Base-by-base conservation (phyloP, 2,329 filamentous ascomycete species). In the Plectosphaerella cucumerina region DNA sequence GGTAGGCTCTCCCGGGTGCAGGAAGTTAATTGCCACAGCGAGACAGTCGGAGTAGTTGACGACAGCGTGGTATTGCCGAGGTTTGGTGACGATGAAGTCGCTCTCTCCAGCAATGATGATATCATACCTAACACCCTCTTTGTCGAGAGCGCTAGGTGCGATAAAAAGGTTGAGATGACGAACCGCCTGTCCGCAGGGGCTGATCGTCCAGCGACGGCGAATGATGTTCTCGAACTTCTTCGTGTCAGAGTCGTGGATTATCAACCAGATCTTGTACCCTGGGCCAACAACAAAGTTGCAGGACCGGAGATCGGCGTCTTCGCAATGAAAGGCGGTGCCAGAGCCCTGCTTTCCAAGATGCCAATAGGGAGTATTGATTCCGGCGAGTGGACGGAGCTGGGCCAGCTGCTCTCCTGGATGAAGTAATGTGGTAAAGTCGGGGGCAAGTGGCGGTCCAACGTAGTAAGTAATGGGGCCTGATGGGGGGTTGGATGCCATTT, bases 21-120 rank as follows among this genome's bases (percentile, higher is more conserved):
- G n/a, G 44, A 49, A 52, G 37, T 52, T 52, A 33, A 50, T 50
- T n/a, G 48, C 33, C 23, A 46, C 46, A 10, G 48, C 41, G 43
- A 50, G 45, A 34, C 45, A 53, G 12, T 20, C 18, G 43, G 48
- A 45, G 22, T 39, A 48, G 42, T 53, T 53, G 6, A 50, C 45
- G 22, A 53, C 41, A 22, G 41, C 34, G 33, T 53, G 41, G 43
- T 50, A 50, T 26, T 53, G 31, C 2, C 47, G 35, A 6, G 45
- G 51, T 17, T 21, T 22, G 6, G 41, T 50, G 33, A 53, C 37
- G 39, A 53, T 44, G 15, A 53, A 50, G 18, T 50, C 45, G 21
- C 51, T 39, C 21, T 44, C 48, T 35, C 51, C 41, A 23, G 51
- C 45, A 33, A 46, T 39, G 35, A 43, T 20, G 14, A 53, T 45